A percentile compares a stretch with the other conserved stretches of the same genome.
These are phyloP conservation scores for Skeletonema menzelii DNA, from an alignment of 108 stramenopile species.

Conservation along the genomic window DNA sequence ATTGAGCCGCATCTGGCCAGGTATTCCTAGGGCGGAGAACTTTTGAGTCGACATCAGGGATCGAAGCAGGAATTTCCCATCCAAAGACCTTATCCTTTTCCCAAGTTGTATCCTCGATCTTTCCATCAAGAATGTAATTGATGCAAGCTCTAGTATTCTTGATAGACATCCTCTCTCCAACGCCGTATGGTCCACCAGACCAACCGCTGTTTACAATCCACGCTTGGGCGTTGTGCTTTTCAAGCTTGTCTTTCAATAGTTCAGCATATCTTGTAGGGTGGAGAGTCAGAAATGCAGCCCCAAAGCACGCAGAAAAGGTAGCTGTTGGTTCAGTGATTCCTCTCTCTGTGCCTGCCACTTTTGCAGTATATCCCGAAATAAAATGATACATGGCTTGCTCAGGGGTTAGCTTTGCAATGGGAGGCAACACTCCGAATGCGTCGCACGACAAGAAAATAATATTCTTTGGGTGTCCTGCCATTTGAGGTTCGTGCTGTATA, in stretches of 20 bases:
- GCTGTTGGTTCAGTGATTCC: constrained; percentile 94
- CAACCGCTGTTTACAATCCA: constrained; percentile 98
- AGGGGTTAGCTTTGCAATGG: constrained; percentile 90
- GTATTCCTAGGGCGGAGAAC: constrained; percentile 89
- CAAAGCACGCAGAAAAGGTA: constrained; percentile 96
- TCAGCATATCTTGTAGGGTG: constrained; percentile 96
- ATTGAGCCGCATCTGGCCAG: constrained; percentile 87
- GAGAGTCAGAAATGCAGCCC: constrained; percentile 97
- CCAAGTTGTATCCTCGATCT: constrained; percentile 81
- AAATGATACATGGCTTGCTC: constrained; percentile 99
- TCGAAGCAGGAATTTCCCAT: constrained; percentile 84
- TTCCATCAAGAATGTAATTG: constrained; percentile 94
- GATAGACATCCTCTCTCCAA: constrained; percentile 96
- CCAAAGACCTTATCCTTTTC: constrained; percentile 87
- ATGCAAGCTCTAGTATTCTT: constrained; percentile 95
- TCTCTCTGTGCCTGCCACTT: constrained; percentile 98
- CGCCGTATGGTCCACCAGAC: constrained; percentile 95
- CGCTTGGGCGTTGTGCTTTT: constrained; percentile 84
- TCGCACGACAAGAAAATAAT: constrained; percentile 97
- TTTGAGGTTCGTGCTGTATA: constrained; percentile 83
- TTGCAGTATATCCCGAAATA: constrained; percentile 96
- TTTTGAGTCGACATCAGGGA: constrained; percentile 78
- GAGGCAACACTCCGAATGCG: constrained; percentile 97
- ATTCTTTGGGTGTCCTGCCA: constrained; percentile 95
- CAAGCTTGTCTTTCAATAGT: constrained; percentile 90